Evolutionary conservation across 768 basidiomycete species (phyloP).

Genomic region (Termitomyces sp.): DNA sequence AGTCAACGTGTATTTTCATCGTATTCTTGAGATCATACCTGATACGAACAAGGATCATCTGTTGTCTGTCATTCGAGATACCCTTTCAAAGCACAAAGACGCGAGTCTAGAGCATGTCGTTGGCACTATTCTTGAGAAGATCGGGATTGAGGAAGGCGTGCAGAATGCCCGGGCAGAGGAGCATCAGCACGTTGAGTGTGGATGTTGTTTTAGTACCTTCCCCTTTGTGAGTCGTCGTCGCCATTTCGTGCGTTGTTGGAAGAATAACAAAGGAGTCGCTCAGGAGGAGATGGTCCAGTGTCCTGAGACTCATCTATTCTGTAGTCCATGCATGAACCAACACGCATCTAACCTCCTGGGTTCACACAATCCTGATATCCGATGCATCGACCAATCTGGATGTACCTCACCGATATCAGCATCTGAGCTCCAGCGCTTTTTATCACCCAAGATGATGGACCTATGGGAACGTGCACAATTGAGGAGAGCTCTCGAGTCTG

Average conservation of each 20-base stretch:
- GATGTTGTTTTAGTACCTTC: slow-evolving; percentile 78
- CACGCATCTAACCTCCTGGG: slow-evolving; percentile 71
- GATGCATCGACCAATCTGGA: slow-evolving; percentile 80
- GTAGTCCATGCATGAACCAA: slow-evolving; percentile 62
- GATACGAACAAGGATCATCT: slow-evolving; percentile 61
- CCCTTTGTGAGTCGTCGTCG: slow-evolving; percentile 55
- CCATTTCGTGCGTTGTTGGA: neutral
- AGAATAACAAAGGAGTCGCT: neutral
- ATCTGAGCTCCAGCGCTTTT: slow-evolving; percentile 66
- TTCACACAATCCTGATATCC: slow-evolving; percentile 55
- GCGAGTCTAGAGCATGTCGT: slow-evolving; percentile 55
- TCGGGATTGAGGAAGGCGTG: slow-evolving; percentile 32
- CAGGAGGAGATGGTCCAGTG: slow-evolving; percentile 89
- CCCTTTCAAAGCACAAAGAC: slow-evolving; percentile 34
- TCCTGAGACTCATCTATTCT: slow-evolving; percentile 87
- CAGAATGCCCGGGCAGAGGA: slow-evolving; percentile 26
- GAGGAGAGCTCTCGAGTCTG: slow-evolving; percentile 74
- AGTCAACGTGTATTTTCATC: slow-evolving; percentile 32
- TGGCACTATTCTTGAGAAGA: slow-evolving; percentile 59
- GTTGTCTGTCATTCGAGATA: slow-evolving; percentile 42
- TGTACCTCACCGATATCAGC: slow-evolving; percentile 67
- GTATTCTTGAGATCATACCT: slow-evolving; percentile 67
- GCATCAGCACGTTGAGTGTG: slow-evolving; percentile 62
- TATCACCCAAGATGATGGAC: slow-evolving; percentile 62
- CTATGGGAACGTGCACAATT: slow-evolving; percentile 76